A percentile compares a stretch with the other conserved stretches of the same genome.
Conservation (phyloP, 2,329 filamentous ascomycete species). For the Colletotrichum neosansevieriae region DNA sequence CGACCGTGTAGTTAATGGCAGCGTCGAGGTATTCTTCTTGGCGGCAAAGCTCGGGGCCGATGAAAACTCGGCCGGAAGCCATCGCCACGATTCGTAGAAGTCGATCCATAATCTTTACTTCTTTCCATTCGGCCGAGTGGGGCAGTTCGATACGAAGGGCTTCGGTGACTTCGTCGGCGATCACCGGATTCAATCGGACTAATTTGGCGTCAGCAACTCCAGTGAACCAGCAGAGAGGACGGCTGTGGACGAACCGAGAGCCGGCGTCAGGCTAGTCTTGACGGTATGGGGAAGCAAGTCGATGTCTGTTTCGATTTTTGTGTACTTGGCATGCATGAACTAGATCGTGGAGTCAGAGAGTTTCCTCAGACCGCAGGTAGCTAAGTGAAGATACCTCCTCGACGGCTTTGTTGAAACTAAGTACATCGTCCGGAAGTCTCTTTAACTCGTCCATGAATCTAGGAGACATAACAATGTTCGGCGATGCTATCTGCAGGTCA, state of each 20-base stretch:
- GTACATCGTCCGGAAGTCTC: slow-evolving; percentile 48
- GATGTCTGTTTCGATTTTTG: slow-evolving; percentile 45
- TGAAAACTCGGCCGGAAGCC: slow-evolving; percentile 60
- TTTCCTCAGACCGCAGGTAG: background rate
- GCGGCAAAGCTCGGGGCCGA: slow-evolving; percentile 60
- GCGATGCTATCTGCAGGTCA: slow-evolving; percentile 37
- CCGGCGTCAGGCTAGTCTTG: slow-evolving; percentile 50
- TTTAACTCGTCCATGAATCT: slow-evolving; percentile 49
- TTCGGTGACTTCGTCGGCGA: slow-evolving; percentile 53
- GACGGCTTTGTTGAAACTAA: slow-evolving; percentile 47
- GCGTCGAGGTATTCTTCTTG: slow-evolving; percentile 58
- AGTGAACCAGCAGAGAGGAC: background rate
- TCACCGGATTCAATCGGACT: slow-evolving; percentile 51
- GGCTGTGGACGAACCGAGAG: slow-evolving; percentile 44
- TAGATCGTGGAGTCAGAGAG: slow-evolving; percentile 12
- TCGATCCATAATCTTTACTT: slow-evolving; percentile 54
- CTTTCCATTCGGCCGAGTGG: slow-evolving; percentile 54
- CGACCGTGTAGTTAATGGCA: slow-evolving; percentile 61
- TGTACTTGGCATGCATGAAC: slow-evolving; percentile 51
- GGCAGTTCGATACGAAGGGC: slow-evolving; percentile 52
- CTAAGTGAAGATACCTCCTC: slow-evolving; percentile 34
- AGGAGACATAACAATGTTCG: slow-evolving; percentile 47
- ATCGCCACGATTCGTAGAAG: slow-evolving; percentile 60
- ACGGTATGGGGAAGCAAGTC: slow-evolving; percentile 45
- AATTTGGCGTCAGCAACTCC: background rate